A percentile compares a stretch with the other conserved stretches of the same genome.
These are phyloP conservation scores for Chaetomium globosum DNA, from an alignment of 2,329 filamentous ascomycete genomes.

Conservation along the genomic window DNA sequence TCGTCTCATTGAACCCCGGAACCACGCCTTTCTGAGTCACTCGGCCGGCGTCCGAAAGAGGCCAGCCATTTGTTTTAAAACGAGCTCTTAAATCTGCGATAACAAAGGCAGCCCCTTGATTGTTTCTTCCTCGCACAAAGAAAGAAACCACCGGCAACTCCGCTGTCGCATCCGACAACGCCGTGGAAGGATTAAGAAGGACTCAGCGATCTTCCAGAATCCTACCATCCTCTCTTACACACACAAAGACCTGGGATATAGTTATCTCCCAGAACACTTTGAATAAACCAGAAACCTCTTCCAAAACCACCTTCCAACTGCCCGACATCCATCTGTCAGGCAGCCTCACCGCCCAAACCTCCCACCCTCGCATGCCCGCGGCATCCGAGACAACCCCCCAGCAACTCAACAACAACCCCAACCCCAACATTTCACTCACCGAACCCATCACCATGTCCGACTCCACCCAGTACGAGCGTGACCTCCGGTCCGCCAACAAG, in stretches of 20 bases:
- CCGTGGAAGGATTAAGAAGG: not conserved
- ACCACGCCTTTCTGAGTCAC: slow-evolving; percentile 27
- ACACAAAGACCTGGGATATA: not conserved
- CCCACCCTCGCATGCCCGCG: not conserved
- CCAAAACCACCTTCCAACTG: not conserved
- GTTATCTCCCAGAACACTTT: not conserved
- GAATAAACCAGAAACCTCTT: not conserved
- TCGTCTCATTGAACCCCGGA: slow-evolving; percentile 17
- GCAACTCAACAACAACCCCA: not conserved
- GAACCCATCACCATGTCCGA: slow-evolving; percentile 37
- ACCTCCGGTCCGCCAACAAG: slow-evolving; percentile 49
- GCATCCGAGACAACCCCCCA: not conserved
- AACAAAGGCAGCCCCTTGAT: slow-evolving; percentile 7
- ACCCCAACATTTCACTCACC: not conserved
- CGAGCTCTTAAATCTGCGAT: not conserved
- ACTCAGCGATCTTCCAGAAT: not conserved
- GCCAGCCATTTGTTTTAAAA: slow-evolving; percentile 18
- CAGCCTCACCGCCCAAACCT: not conserved
- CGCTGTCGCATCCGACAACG: not conserved
- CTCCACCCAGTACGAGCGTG: slow-evolving; percentile 44
- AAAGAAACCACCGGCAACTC: not conserved
- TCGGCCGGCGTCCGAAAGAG: slow-evolving; percentile 23
- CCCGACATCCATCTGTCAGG: not conserved
- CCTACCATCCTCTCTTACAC: not conserved
- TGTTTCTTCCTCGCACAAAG: slow-evolving; percentile 2